Base-by-base conservation (phyloP, 257 asterid genomes). In the Petunia secreta region DNA sequence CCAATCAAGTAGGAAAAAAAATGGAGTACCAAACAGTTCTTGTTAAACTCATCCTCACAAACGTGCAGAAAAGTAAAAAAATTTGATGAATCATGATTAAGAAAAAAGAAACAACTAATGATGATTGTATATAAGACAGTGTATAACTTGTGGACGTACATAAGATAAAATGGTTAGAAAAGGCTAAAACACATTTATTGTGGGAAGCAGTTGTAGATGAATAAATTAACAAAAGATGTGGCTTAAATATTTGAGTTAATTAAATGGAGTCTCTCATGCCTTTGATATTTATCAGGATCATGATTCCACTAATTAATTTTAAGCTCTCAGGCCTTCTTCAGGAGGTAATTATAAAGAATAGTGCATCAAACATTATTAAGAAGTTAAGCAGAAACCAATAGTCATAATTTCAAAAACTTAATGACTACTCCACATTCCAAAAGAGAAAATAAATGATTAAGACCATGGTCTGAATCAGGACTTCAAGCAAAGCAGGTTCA, bases 391-490 rank as follows among this genome's bases (percentile, higher is more conserved):
- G 77, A 69, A 69, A 71, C 34, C 44, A 71, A 25, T 71, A 48
- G 50, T 48, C 11, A 60, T 34, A 48, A 71, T 48, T 79, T 64
- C 34, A 48, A 44, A 63, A 46, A 50, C 75, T 62, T 48, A 60
- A 79, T 64, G 46, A 77, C 68, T 25, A 55, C 68, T 64, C 75
- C 65, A 39, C 75, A 57, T 37, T 38, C 75, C 59, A 63, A 52
- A 63, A 78, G 75, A 63, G 81, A 62, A 37, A n/a, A 15, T 63
- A 79, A 36, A 79, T 79, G 81, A 79, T 79, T 64, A 79, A 64
- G 41, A 48, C 62, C 77, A 48, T 34, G 77, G 34, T 34, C 44
- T 5, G 44, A 71, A 48, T 46, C 11, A 48, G 44, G 58, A 69
- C 57, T 41, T 40, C 81, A 63, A 36, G 8, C 63, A 46, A 48